Base-by-base conservation (phyloP, 2,329 filamentous ascomycete genomes). In the Reticulascus tulasneorum region DNA sequence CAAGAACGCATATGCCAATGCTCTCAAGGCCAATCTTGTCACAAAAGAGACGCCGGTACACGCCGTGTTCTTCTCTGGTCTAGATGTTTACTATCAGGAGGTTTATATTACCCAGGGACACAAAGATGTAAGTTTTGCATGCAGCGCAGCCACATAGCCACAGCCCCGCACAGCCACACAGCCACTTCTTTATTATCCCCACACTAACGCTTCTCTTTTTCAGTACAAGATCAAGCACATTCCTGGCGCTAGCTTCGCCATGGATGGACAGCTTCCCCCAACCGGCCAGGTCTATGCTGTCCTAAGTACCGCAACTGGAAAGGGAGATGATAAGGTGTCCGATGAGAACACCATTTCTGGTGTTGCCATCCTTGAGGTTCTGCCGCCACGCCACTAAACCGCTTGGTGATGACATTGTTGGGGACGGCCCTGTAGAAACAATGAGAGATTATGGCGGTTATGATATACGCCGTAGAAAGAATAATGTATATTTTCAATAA, bases 211-310 rank as follows among this genome's bases (percentile, higher is more conserved):
- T n/a, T n/a, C n/a, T n/a, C n/a, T 9, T n/a, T 9, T 19, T 12
- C 15, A 35, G 33, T 35, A 35, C 5, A 54, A 49, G 42, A 25
- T 42, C 3, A 45, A 50, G 12, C 32, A 42, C 30, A 46, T 56
- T 7, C 53, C 53, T n/a, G n/a, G n/a, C n/a, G n/a, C n/a, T n/a
- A n/a, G n/a, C 2, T 10, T 44, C 18, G 53, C 50, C 10, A 22
- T 15, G 24, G 25, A 29, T 20, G 33, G 35, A 23, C 22, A 37
- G 37, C 17, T 37, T 19, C 42, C 35, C 12, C 56, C 55, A 23
- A 49, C 50, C n/a, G 63, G 63, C 12, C 63, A 65, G 55, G 59
- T 59, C 9, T 66, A 65, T 29, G 53, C 59, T n/a, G 57, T 64
- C 15, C 53, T 66, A 7, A 58, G 50, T 29, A 56, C 58, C 19